These are phyloP conservation scores for Filobasidium uniguttulatum DNA, from an alignment of 1,284 basidiomycete genomes.

Conservation along the genomic window DNA sequence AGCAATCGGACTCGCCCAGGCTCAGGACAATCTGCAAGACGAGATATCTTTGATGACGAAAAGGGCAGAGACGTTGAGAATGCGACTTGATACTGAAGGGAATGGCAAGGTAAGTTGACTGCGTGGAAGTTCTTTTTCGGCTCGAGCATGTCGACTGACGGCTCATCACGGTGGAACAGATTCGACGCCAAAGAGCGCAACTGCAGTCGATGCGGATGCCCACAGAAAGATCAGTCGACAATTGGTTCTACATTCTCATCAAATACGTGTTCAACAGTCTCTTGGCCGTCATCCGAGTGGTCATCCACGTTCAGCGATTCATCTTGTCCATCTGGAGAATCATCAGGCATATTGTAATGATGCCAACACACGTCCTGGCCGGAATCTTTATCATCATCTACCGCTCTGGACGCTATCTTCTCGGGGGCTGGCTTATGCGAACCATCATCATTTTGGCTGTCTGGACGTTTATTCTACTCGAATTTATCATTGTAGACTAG, in stretches of 20 bases:
- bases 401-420: not conserved
- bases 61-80: not conserved
- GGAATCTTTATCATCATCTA: not conserved
- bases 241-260: constrained; percentile 3
- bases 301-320: not conserved
- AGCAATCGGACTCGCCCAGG: not conserved
- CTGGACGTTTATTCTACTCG: constrained; percentile 1
- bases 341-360: not conserved
- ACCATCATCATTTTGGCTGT: constrained; percentile 1
- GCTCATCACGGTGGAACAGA: not conserved
- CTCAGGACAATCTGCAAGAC: constrained; percentile 1
- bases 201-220: constrained; percentile 3
- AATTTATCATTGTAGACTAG: not conserved
- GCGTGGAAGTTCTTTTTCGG: not conserved
- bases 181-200: not conserved
- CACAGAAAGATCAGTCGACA: constrained; percentile 2
- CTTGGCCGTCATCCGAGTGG: not conserved
- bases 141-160: not conserved
- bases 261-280: constrained; percentile 2
- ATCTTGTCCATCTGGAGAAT: not conserved
- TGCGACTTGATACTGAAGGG: not conserved
- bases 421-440: not conserved
- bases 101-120: constrained; percentile 1
- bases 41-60: not conserved
- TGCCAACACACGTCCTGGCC: not conserved